Conservation (phyloP, 2,329 filamentous ascomycete species). For the Xylaria sp. region DNA sequence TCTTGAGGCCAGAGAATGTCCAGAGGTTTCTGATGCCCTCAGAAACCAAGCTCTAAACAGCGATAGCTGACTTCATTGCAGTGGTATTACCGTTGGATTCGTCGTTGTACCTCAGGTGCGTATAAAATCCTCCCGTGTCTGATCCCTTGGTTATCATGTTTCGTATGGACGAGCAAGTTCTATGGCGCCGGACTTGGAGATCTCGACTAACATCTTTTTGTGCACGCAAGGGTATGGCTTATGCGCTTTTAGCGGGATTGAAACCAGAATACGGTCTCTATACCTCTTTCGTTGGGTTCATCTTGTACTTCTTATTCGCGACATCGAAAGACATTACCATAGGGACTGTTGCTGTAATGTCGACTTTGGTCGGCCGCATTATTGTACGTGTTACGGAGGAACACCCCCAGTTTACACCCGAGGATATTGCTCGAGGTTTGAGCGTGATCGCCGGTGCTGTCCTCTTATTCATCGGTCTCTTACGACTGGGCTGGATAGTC, state of each 20-base stretch:
- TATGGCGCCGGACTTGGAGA: too few relatives aligned
- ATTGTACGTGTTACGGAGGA: slow-evolving; percentile 53
- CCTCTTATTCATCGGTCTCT: slow-evolving; percentile 60
- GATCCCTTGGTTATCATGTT: too few relatives aligned
- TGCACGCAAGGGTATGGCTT: slow-evolving; percentile 56
- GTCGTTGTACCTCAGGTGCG: slow-evolving; percentile 61
- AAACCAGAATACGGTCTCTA: slow-evolving; percentile 60
- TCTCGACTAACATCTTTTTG: too few relatives aligned
- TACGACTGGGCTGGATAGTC: slow-evolving; percentile 63
- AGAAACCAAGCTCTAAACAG: not conserved
- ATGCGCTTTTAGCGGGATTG: slow-evolving; percentile 60
- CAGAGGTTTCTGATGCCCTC: not conserved
- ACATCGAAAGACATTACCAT: slow-evolving; percentile 76
- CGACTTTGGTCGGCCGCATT: slow-evolving; percentile 61
- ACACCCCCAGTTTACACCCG: slow-evolving; percentile 53
- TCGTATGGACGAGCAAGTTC: too few relatives aligned
- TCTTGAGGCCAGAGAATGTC: not conserved
- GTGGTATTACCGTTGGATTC: slow-evolving; percentile 61
- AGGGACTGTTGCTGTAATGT: slow-evolving; percentile 69
- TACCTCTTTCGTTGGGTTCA: slow-evolving; percentile 52
- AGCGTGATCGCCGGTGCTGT: slow-evolving; percentile 60
- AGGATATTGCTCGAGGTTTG: slow-evolving; percentile 59
- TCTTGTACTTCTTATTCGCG: slow-evolving; percentile 53
- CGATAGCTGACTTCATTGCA: not conserved
- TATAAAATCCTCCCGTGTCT: too few relatives aligned